Conservation (phyloP, 2,329 filamentous ascomycete genomes). For the Venturia effusa region DNA sequence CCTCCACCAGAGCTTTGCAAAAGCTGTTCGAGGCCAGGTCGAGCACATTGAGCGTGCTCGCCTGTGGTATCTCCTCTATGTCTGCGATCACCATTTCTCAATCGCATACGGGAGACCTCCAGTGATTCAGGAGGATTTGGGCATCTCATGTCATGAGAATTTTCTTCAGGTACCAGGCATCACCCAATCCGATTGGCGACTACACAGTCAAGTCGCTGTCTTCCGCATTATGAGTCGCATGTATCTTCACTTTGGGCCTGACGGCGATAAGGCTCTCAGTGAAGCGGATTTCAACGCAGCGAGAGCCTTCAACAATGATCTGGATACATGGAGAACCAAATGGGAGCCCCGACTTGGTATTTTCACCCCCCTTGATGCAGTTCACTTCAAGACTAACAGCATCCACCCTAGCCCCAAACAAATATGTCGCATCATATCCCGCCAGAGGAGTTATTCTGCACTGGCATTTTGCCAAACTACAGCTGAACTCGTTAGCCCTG, state of each 20-base stretch:
- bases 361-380: not conserved
- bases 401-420: conserved; percentile 29
- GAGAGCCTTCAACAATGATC: conserved; percentile 9
- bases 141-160: conserved; percentile 19
- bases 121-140: conserved; percentile 24
- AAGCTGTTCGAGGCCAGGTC: conserved; percentile 22
- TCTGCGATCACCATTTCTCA: conserved; percentile 30
- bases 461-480: conserved; percentile 40
- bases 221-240: conserved; percentile 13
- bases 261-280: conserved; percentile 10
- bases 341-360: conserved; percentile 13
- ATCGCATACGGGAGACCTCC: conserved; percentile 27
- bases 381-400: conserved; percentile 6
- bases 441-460: conserved; percentile 40
- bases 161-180: conserved; percentile 24
- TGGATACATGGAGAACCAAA: conserved; percentile 12
- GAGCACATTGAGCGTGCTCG: conserved; percentile 24
- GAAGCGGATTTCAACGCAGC: conserved; percentile 9
- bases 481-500: conserved; percentile 39
- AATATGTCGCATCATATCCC: conserved; percentile 38
- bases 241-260: conserved; percentile 12
- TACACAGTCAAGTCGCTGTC: conserved; percentile 14
- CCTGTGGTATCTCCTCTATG: conserved; percentile 29
- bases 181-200: conserved; percentile 18
- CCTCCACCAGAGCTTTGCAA: conserved; percentile 27